Base-by-base conservation (phyloP, 2,329 filamentous ascomycete genomes). In the Clonostachys rosea region DNA sequence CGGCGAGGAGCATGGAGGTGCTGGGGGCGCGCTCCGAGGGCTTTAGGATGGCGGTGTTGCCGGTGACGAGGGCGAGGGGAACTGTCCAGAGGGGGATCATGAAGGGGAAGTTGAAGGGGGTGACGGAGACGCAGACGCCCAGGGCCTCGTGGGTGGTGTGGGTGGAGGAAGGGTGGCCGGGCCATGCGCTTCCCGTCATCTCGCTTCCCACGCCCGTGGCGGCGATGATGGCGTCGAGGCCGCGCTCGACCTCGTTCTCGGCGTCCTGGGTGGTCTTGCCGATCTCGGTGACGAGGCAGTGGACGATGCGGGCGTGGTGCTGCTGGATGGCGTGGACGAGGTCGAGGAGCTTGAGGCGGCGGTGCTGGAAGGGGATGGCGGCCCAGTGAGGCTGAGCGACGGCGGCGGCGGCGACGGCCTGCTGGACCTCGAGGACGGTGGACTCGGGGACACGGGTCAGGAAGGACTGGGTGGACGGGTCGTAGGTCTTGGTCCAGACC, bases 21-120 rank as follows among this genome's bases (percentile, higher is more conserved):
- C 87, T 86, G 2, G 87, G 87, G 57, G 90, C 87, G 45, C 87
- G 79, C 70, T 91, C 87, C 1, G 87, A 91, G 2, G 87, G 87
- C 74, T 91, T 91, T 56, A 91, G 72, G 52, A 91, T 78, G 47
- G 89, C 73, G 12, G 86, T 89, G 71, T 91, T 91, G 47, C 87
- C 87, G 5, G 85, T 88, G 17, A 90, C 79, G 5, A 86, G 86
- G 34, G 87, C 87, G 54, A 91, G 83, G 8, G 87, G 87, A 48
- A 91, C 87, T 49, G 79, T 88, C 87, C 87, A 91, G 18, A 91
- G 73, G 1, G 87, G 87, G 60, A 91, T 91, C 87, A 91, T 91
- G 52, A 87, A 87, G 20, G 87, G 87, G 68, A 91, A 91, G 71
- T 91, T 90, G 63, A 90, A 90, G 1, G 86, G 86, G 69, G 86